Evolutionary conservation across 2,329 filamentous ascomycete genomes (phyloP).

Genomic region (Lachnellula suecica): DNA sequence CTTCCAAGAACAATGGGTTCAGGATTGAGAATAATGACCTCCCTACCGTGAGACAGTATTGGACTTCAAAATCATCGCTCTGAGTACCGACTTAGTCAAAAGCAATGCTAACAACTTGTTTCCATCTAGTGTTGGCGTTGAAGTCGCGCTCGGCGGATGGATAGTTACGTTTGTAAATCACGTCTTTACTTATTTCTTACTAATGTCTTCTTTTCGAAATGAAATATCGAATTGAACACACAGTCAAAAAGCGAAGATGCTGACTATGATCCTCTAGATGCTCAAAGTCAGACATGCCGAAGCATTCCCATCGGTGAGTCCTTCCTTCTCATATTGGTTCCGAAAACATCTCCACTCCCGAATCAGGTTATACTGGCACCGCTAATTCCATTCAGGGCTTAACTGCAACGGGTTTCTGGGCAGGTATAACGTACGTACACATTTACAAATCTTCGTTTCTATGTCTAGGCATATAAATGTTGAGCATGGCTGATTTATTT

Average conservation of each 20-base stretch:
- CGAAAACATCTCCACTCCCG: background rate
- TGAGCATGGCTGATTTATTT: too few species aligned
- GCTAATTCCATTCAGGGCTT: constrained; percentile 45
- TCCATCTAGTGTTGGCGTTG: constrained; percentile 57
- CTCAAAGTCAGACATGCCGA: constrained; percentile 71
- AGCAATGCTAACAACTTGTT: background rate
- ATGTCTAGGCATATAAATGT: too few species aligned
- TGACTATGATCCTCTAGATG: constrained; percentile 7
- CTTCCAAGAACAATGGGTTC: too few species aligned
- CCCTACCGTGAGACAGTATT: too few species aligned
- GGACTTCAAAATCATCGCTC: background rate
- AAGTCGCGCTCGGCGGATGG: constrained; percentile 69
- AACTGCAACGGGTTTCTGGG: constrained; percentile 80
- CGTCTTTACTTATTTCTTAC: background rate
- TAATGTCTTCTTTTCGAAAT: background rate
- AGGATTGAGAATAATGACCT: too few species aligned
- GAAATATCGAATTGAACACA: background rate
- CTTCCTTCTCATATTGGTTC: background rate
- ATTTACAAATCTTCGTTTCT: too few species aligned
- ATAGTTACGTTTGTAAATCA: constrained; percentile 60
- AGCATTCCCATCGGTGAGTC: constrained; percentile 61
- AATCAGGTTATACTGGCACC: background rate
- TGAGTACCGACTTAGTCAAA: background rate
- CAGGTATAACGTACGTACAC: constrained; percentile 74
- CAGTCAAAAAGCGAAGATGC: background rate